Base-by-base conservation (phyloP, 495 filamentous ascomycete genomes). In the Lasiosphaeriaceae sp. region DNA sequence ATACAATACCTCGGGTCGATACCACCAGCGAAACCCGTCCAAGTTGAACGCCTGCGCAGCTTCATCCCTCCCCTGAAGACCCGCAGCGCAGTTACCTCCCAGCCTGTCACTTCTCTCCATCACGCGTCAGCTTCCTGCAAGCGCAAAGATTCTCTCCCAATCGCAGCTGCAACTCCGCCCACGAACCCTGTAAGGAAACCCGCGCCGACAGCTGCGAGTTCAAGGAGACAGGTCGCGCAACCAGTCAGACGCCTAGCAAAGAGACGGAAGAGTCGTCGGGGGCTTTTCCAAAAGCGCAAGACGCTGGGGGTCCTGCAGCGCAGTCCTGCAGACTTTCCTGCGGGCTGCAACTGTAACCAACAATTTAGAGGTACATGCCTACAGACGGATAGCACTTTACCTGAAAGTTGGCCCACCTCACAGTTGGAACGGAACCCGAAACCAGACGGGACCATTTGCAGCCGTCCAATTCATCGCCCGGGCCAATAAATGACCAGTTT, bases 401-500 rank as follows among this genome's bases (percentile, higher is more conserved):
- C 11, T 26, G 23, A 50, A 8, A 14, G 23, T 8, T 24, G 48
- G 48, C 48, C 48, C 48, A 50, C 48, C 11, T 20, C 46, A 24
- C n/a, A n/a, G n/a, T n/a, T n/a, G 21, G 5, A 35, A n/a, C 23
- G 48, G 20, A 22, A 50, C 3, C 12, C 24, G 23, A 19, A 48
- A 24, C n/a, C n/a, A 4, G 6, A 22, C 9, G 11, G 21, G 23
- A 3, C 48, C 23, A 50, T 31, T 22, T n/a, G n/a, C 49, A 14
- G 29, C 34, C 4, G 45, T 21, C 23, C 20, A 51, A 35, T 46
- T 56, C 50, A 19, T 29, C n/a, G 39, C 39, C 5, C 39, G n/a
- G 19, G 50, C 43, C 45, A 26, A 58, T 70, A 67, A 66, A 69
- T 69, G 66, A 62, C 64, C 52, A 56, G 52, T 47, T 52, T 61